Conservation (phyloP, 768 basidiomycete genomes). For the Dacryopinax primogenitus region DNA sequence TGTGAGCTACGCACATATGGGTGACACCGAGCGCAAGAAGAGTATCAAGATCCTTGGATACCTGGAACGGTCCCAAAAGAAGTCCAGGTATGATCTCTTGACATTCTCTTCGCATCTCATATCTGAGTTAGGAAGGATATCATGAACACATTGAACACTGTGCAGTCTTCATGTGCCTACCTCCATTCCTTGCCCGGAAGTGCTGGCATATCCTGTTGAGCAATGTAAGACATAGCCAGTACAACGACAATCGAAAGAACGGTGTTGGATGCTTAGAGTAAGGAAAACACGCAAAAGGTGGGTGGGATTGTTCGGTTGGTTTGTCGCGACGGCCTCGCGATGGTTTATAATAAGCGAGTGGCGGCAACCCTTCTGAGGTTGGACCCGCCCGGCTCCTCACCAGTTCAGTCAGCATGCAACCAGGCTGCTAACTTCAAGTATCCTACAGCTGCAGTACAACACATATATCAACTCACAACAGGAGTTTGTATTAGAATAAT, state of each 20-base stretch:
- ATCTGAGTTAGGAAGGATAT: conserved; percentile 34
- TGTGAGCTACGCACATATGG: conserved; percentile 48
- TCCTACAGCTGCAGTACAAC: not conserved
- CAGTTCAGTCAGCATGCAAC: not conserved
- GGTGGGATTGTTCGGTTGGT: too few relatives aligned
- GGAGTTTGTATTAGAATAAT: too few relatives aligned
- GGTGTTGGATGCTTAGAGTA: not conserved
- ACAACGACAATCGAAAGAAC: not conserved
- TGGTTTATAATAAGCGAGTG: not conserved
- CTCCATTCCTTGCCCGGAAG: conserved; percentile 52
- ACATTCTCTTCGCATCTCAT: conserved; percentile 91
- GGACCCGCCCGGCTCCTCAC: too few relatives aligned
- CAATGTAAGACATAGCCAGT: not conserved
- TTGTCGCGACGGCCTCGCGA: not conserved
- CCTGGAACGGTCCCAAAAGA: conserved; percentile 74
- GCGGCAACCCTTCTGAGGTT: not conserved
- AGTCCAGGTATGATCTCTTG: conserved; percentile 81
- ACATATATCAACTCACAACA: too few relatives aligned
- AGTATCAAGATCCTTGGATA: conserved; percentile 66
- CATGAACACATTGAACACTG: not conserved
- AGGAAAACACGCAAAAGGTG: not conserved
- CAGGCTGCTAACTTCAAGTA: too few relatives aligned
- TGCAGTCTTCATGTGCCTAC: conserved; percentile 30
- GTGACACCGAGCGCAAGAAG: conserved; percentile 57
- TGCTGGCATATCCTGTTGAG: conserved; percentile 1